Conservation (phyloP, 2,329 filamentous ascomycete genomes). For the Fusarium devonianum region DNA sequence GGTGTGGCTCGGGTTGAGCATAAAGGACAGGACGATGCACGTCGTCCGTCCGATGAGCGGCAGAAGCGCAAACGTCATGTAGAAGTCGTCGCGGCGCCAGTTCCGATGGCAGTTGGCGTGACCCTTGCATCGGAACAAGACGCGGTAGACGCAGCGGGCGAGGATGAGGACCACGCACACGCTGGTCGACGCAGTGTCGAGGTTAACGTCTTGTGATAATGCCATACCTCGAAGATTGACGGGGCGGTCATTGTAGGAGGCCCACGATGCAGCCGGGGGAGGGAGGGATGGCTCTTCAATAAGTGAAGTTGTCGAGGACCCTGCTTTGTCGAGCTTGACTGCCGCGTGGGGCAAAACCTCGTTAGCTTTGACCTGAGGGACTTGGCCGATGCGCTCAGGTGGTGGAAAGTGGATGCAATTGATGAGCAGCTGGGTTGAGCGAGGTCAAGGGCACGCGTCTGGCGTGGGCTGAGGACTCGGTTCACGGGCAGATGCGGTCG, state of each 20-base stretch:
- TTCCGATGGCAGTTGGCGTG: constrained; percentile 42
- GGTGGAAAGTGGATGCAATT: no score
- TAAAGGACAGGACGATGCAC: constrained; percentile 38
- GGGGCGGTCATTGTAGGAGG: constrained; percentile 13
- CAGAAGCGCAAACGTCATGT: constrained; percentile 44
- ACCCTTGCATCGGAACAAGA: constrained; percentile 38
- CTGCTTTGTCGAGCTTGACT: no score
- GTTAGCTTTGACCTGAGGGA: no score
- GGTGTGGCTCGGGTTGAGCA: constrained; percentile 40
- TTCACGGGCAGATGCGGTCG: no score
- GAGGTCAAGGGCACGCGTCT: no score
- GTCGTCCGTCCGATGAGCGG: constrained; percentile 41
- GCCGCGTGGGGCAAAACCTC: no score
- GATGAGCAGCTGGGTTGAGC: no score
- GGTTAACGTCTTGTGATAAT: constrained; percentile 37
- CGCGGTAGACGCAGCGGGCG: constrained; percentile 41
- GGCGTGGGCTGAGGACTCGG: no score
- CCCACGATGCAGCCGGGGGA: background rate
- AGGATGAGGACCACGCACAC: constrained; percentile 42
- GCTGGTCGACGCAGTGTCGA: constrained; percentile 41
- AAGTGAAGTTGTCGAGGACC: no score
- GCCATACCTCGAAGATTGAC: constrained; percentile 19
- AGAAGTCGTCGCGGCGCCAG: constrained; percentile 45
- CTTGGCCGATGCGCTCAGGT: no score
- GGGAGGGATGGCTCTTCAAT: background rate